Percentiles rank a stretch among this genome's conserved stretches.
Evolutionary conservation across 2,329 filamentous ascomycete species (phyloP).

Genomic region (Phialemoniopsis sp.): DNA sequence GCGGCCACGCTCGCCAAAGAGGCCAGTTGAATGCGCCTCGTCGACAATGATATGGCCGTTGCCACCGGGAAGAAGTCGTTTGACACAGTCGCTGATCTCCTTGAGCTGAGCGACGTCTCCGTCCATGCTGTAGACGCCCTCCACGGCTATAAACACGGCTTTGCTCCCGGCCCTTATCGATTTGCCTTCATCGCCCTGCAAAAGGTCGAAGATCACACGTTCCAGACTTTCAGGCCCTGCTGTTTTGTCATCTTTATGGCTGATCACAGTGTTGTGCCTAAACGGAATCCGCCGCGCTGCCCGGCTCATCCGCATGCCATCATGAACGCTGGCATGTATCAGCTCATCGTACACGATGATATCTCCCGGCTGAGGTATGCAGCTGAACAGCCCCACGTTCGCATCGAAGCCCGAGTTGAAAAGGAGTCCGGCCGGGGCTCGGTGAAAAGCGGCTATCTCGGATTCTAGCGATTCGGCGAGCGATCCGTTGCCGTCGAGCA

Average conservation of each 20-base stretch:
- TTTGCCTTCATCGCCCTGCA: constrained; percentile 23
- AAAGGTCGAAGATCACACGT: constrained; percentile 20
- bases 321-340: constrained; percentile 74
- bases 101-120: constrained; percentile 65
- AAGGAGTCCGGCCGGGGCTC: constrained; percentile 38
- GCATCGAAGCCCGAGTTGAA: constrained; percentile 63
- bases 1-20: constrained; percentile 50
- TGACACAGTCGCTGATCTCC: constrained; percentile 54
- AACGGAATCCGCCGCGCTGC: constrained; percentile 47
- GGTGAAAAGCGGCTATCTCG: constrained; percentile 42
- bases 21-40: constrained; percentile 63
- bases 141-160: constrained; percentile 65
- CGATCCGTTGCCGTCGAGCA: constrained; percentile 46
- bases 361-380: constrained; percentile 56
- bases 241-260: background rate
- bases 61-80: constrained; percentile 46
- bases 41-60: constrained; percentile 65
- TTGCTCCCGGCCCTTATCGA: constrained; percentile 26
- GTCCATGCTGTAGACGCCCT: constrained; percentile 80
- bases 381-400: constrained; percentile 59
- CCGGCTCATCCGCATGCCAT: constrained; percentile 67
- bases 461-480: constrained; percentile 40
- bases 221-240: constrained; percentile 16
- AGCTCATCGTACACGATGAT: constrained; percentile 68
- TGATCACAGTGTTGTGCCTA: constrained; percentile 47